phyloP scores from a whole-genome alignment of 768 basidiomycete species.

The Mycena floridula region DNA sequence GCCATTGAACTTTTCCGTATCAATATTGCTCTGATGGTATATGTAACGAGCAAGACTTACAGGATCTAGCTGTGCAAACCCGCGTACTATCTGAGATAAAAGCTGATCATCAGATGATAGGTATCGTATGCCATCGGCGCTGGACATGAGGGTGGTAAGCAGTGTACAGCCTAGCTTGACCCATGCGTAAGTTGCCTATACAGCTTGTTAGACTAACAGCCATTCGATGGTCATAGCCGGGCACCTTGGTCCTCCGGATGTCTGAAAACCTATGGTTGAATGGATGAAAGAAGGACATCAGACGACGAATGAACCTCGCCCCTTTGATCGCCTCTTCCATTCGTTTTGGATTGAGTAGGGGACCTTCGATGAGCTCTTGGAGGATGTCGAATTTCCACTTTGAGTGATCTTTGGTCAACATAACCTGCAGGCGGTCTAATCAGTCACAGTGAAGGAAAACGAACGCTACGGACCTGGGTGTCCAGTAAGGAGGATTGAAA shows the following conservation, averaged over 20 bases:
- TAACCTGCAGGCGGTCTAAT: constrained; percentile 46
- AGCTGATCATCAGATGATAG: constrained; percentile 80
- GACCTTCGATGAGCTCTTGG: constrained; percentile 87
- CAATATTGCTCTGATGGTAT: background rate
- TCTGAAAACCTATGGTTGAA: constrained; percentile 85
- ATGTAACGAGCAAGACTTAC: constrained; percentile 42
- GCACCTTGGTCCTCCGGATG: constrained; percentile 62
- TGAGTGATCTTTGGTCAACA: constrained; percentile 79
- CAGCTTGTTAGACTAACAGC: background rate
- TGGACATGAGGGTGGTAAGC: constrained; percentile 76
- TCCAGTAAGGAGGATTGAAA: constrained; percentile 84
- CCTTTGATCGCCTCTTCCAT: constrained; percentile 94
- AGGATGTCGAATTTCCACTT: constrained; percentile 93
- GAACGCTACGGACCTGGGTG: constrained; percentile 55
- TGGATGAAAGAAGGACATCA: constrained; percentile 94
- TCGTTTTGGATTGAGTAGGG: constrained; percentile 83
- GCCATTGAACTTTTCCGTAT: constrained; percentile 53
- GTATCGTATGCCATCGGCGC: constrained; percentile 79
- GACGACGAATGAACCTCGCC: constrained; percentile 78
- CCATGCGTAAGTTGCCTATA: constrained; percentile 76
- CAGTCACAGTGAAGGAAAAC: constrained; percentile 2
- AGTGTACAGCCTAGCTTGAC: constrained; percentile 79
- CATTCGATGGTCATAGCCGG: background rate
- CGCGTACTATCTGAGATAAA: constrained; percentile 73
- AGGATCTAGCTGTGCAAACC: constrained; percentile 90